Percentiles rank a stretch among this genome's conserved stretches.
Evolutionary conservation across 1,284 basidiomycete species (phyloP).

Genomic region (Ceratobasidium sp.): DNA sequence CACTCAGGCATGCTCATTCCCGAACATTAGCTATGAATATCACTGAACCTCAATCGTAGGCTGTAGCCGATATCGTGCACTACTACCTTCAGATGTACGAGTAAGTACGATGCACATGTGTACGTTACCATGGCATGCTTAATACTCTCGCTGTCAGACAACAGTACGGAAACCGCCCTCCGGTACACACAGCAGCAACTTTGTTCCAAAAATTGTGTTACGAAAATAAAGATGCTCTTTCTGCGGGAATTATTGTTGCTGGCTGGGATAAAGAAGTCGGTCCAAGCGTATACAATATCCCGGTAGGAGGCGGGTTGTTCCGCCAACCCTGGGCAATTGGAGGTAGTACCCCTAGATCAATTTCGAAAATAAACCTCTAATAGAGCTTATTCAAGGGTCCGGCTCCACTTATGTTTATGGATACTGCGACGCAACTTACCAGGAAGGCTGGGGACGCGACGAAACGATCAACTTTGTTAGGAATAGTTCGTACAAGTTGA

Average conservation of each 20-base stretch:
- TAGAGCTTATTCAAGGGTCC: slow-evolving; percentile 64
- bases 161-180: slow-evolving; percentile 68
- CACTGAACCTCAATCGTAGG: slow-evolving; percentile 53
- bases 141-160: slow-evolving; percentile 58
- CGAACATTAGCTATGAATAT: background rate
- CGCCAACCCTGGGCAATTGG: slow-evolving; percentile 97
- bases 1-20: slow-evolving; percentile 62
- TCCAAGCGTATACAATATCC: slow-evolving; percentile 97
- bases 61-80: slow-evolving; percentile 92
- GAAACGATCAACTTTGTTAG: slow-evolving; percentile 94
- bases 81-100: slow-evolving; percentile 84
- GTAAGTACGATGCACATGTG: slow-evolving; percentile 50
- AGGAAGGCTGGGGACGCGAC: slow-evolving; percentile 89
- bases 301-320: slow-evolving; percentile 91
- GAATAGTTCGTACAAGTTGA: slow-evolving; percentile 74
- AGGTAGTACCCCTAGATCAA: slow-evolving; percentile 55
- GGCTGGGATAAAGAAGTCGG: slow-evolving; percentile 96
- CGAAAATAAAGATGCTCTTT: slow-evolving; percentile 88
- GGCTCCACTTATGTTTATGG: slow-evolving; percentile 99
- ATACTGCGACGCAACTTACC: slow-evolving; percentile 98
- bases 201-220: slow-evolving; percentile 93
- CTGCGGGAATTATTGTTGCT: slow-evolving; percentile 96
- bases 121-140: background rate
- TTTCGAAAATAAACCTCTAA: background rate
- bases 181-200: slow-evolving; percentile 83